A percentile compares a stretch with the other conserved stretches of the same genome.
Conservation (phyloP, 2,329 filamentous ascomycete genomes). For the Trichoderma koningii region DNA sequence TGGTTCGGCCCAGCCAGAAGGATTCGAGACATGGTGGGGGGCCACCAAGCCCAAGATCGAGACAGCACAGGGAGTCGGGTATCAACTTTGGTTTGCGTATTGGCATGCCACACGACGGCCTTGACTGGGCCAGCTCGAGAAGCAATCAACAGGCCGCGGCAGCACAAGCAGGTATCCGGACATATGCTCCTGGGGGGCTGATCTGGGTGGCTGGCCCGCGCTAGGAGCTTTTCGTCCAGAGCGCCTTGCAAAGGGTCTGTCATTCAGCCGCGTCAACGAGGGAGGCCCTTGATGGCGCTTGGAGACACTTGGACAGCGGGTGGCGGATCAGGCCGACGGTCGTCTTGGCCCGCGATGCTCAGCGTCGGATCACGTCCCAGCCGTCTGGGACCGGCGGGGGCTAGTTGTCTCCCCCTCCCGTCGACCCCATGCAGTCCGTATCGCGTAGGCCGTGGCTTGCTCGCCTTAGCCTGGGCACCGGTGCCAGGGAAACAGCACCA, state of each 20-base stretch:
- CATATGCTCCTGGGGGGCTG: not conserved
- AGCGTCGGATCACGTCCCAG: constrained; percentile 16
- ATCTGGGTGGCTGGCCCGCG: not conserved
- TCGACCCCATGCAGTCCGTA: not conserved
- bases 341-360: constrained; percentile 5
- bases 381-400: constrained; percentile 14
- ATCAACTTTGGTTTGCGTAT: not conserved
- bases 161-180: not conserved
- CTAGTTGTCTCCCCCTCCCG: not conserved
- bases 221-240: not conserved
- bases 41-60: not conserved
- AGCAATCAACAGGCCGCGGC: not conserved
- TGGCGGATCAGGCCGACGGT: constrained; percentile 19
- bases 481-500: not conserved
- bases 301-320: not conserved
- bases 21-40: constrained; percentile 8
- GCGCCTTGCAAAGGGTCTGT: too few species aligned
- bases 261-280: too few species aligned
- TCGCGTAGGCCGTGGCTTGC: not conserved
- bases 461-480: not conserved
- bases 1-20: constrained; percentile 28
- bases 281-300: not conserved
- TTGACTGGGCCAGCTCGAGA: not conserved
- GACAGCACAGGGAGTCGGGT: not conserved
- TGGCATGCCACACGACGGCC: not conserved